These are phyloP conservation scores for Cordyceps fumosorosea DNA, from an alignment of 2,329 filamentous ascomycete genomes.

Conservation along the genomic window DNA sequence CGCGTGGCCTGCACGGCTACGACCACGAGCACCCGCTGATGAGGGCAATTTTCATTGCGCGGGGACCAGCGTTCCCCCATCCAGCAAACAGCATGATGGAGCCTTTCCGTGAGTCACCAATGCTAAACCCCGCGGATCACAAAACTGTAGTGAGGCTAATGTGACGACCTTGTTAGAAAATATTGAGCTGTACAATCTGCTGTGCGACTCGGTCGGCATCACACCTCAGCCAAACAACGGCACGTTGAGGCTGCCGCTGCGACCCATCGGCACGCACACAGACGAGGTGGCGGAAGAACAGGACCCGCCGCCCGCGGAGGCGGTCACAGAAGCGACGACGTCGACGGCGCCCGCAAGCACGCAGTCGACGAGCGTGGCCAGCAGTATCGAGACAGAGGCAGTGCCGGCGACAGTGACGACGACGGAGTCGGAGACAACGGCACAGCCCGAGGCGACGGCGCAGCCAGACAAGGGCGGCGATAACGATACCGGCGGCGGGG, in stretches of 20 bases:
- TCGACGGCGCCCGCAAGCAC: slow-evolving; percentile 2
- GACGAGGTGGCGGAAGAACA: slow-evolving; percentile 40
- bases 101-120: slow-evolving; percentile 68
- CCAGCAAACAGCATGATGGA: slow-evolving; percentile 71
- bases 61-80: slow-evolving; percentile 88
- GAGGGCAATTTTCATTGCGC: slow-evolving; percentile 89
- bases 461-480: background rate
- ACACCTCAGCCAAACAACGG: slow-evolving; percentile 76
- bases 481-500: background rate
- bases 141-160: background rate
- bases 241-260: slow-evolving; percentile 67
- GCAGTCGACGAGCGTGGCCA: slow-evolving; percentile 2
- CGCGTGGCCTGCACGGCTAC: slow-evolving; percentile 85
- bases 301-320: slow-evolving; percentile 39
- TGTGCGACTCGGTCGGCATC: slow-evolving; percentile 81
- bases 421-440: background rate
- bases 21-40: slow-evolving; percentile 93
- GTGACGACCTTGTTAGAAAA: slow-evolving; percentile 58
- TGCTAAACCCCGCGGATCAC: background rate
- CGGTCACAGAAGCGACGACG: background rate
- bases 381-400: background rate
- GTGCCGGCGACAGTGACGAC: background rate
- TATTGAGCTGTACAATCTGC: slow-evolving; percentile 87
- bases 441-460: background rate
- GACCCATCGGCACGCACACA: slow-evolving; percentile 55